Percentiles rank a stretch among this genome's conserved stretches.
Evolutionary conservation across 2,329 filamentous ascomycete species (phyloP).

Genomic region (Atkinsonella hypoxylon): DNA sequence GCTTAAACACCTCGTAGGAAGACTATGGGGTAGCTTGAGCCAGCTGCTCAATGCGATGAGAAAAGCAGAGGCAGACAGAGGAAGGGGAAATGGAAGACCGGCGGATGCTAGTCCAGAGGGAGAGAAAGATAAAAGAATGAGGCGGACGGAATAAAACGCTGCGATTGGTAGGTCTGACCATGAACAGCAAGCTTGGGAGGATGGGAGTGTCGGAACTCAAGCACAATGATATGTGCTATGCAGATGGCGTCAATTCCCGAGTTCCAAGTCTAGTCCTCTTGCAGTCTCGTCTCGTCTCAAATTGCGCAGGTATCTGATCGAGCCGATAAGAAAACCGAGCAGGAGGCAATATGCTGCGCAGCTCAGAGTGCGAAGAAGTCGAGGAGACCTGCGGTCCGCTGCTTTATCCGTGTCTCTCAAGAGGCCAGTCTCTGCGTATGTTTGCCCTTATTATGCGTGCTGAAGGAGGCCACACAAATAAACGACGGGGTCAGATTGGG

Average conservation of each 20-base stretch:
- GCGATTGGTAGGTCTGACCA: slow-evolving; percentile 6
- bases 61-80: background rate
- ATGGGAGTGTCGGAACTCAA: background rate
- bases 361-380: too few species aligned
- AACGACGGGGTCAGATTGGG: background rate
- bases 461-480: background rate
- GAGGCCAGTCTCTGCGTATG: background rate
- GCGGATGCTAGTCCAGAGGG: background rate
- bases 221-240: background rate
- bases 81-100: background rate
- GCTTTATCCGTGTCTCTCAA: background rate
- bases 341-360: too few species aligned
- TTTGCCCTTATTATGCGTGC: background rate
- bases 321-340: too few species aligned
- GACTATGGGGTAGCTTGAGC: background rate
- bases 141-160: background rate
- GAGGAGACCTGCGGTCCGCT: background rate
- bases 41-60: background rate
- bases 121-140: background rate
- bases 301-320: too few species aligned
- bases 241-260: background rate
- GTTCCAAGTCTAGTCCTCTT: background rate
- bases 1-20: slow-evolving; percentile 1
- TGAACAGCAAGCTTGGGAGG: background rate
- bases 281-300: too few species aligned